These are phyloP conservation scores for Lipomyces sp. DNA, from an alignment of 805 yeast species.

Conservation along the genomic window DNA sequence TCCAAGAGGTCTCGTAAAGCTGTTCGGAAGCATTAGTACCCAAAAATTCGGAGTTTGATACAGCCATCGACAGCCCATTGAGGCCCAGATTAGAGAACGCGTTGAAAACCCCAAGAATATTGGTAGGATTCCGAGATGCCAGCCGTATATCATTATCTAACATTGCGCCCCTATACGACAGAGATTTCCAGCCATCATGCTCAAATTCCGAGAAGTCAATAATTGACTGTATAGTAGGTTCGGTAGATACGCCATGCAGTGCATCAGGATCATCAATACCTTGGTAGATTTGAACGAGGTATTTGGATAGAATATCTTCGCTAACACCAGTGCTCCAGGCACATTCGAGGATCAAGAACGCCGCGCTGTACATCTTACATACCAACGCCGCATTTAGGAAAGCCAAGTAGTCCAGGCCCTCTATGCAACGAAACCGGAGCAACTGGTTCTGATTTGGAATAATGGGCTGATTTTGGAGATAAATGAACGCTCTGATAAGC, in stretches of 20 bases:
- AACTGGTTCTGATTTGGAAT: constrained; percentile 26
- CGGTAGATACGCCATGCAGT: constrained; percentile 65
- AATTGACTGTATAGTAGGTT: constrained; percentile 59
- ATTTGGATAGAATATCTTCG: constrained; percentile 21
- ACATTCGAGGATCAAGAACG: constrained; percentile 44
- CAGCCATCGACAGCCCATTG: constrained; percentile 58
- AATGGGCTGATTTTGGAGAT: constrained; percentile 23
- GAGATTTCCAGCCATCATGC: constrained; percentile 46
- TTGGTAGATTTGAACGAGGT: constrained; percentile 51
- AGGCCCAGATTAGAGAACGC: constrained; percentile 59
- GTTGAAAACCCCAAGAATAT: constrained; percentile 41
- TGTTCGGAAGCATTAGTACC: constrained; percentile 37
- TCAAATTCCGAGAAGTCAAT: constrained; percentile 43
- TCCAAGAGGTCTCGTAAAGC: constrained; percentile 72
- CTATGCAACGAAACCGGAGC: constrained; percentile 35
- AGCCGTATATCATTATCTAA: constrained; percentile 49
- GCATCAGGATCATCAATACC: constrained; percentile 67
- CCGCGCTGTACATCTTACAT: constrained; percentile 43
- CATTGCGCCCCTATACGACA: constrained; percentile 61
- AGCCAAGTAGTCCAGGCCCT: constrained; percentile 33
- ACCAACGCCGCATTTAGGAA: constrained; percentile 40
- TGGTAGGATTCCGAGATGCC: constrained; percentile 6
- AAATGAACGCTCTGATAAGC: constrained; percentile 28
- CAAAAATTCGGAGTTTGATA: constrained; percentile 35
- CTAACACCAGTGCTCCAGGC: constrained; percentile 41